Base-by-base conservation (phyloP, 2,329 filamentous ascomycete species). In the Raffaelea ambrosiae region DNA sequence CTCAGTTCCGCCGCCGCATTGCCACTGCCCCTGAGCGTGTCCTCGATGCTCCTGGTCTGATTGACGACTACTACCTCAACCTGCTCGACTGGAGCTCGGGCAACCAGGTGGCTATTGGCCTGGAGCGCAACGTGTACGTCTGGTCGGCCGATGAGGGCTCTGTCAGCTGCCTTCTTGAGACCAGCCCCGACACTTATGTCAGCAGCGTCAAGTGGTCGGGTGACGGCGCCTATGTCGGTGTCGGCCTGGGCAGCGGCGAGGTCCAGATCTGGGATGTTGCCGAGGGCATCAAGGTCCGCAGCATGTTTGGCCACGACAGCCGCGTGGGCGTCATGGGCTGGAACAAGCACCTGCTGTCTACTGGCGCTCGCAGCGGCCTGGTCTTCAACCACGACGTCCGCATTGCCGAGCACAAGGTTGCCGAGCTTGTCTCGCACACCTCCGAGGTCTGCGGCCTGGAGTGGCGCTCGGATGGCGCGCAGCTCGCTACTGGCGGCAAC, bases 261-360 rank as follows among this genome's bases (percentile, higher is more conserved):
- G 88, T 98, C 35, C 93, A 98, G 72, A 98, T 98, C 70, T 98
- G 93, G 91, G 93, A 97, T 60, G 91, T 96, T 23, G 86, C 95
- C 59, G 93, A 98, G 67, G 82, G 85, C 53, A 84, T 83, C 62
- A 97, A 97, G 78, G 84, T 98, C 51, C 90, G 93, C 66, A 96
- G 89, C 76, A 98, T 98, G 93, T 86, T 89, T 64, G 93, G 93
- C 51, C 93, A 98, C 63, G 91, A 97, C 62, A 91, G 88, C 36
- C 90, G 93, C 48, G 91, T 98, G 54, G 88, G 90, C 62, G 91
- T 95, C 55, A 96, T 97, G 90, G 88, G 90, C 61, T 98, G 93
- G 93, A 95, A 88, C 77, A 97, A 97, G 79, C 93, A 97, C 70
- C 81, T 94, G 49, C 79, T 98, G 46, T 97, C 93, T 36, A 96